phyloP scores from a whole-genome alignment of 106 monocot genomes.

The Dendrobium nobile region DNA sequence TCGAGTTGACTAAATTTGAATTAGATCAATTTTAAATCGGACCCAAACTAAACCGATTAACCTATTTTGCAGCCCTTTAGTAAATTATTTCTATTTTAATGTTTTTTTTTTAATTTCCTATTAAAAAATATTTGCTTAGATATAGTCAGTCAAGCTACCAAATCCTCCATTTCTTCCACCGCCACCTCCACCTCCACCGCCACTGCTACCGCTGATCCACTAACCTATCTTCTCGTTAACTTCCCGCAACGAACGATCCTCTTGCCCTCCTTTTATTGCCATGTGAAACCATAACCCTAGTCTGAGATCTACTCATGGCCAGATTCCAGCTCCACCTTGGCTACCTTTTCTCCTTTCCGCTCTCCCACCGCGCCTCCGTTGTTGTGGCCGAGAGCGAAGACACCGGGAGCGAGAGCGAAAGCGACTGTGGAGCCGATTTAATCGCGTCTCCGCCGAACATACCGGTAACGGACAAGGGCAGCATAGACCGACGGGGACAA shows the following conservation, averaged over 20 bases:
- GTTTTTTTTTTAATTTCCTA: too few relatives aligned
- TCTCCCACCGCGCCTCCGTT: constrained; percentile 11
- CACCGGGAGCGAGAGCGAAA: constrained; percentile 13
- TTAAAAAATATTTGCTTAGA: not conserved
- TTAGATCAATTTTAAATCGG: too few relatives aligned
- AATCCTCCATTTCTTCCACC: not conserved
- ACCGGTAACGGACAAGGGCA: not conserved
- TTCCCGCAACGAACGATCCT: constrained; percentile 12
- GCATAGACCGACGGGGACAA: not conserved
- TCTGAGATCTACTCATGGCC: not conserved
- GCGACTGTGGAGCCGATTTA: constrained; percentile 9
- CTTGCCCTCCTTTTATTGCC: constrained; percentile 9
- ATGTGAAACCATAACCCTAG: constrained; percentile 18
- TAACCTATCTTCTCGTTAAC: not conserved
- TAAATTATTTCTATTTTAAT: too few relatives aligned
- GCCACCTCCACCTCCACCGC: too few relatives aligned
- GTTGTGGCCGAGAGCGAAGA: constrained; percentile 23
- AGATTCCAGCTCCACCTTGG: constrained; percentile 14
- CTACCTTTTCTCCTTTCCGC: not conserved
- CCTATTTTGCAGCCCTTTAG: too few relatives aligned
- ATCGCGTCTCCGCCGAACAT: constrained; percentile 33
- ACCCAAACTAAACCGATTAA: too few relatives aligned
- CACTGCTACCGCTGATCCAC: not conserved
- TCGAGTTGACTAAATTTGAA: too few relatives aligned
- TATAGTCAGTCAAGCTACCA: not conserved